phyloP scores from a whole-genome alignment of 2,329 filamentous ascomycete species.

The Rhytidhysteron rufulum region DNA sequence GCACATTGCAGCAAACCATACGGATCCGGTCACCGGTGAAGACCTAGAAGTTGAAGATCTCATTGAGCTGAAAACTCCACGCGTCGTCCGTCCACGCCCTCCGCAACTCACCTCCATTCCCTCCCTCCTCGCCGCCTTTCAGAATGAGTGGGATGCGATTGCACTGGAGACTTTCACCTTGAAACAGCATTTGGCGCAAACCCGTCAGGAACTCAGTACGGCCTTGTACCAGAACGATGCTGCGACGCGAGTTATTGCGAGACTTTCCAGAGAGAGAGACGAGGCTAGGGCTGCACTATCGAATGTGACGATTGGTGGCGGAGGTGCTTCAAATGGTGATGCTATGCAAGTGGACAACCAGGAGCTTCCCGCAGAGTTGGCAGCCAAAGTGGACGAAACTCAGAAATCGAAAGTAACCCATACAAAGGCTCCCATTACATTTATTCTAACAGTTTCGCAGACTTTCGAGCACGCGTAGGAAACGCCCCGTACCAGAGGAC shows the following conservation, averaged over 20 bases:
- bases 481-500: slow-evolving; percentile 76
- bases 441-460: slow-evolving; percentile 45
- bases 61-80: slow-evolving; percentile 77
- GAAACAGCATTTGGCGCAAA: slow-evolving; percentile 83
- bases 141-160: slow-evolving; percentile 96
- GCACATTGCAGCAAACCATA: slow-evolving; percentile 89
- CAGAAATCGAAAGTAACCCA: slow-evolving; percentile 65
- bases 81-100: slow-evolving; percentile 81
- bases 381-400: slow-evolving; percentile 71
- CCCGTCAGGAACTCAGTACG: slow-evolving; percentile 87
- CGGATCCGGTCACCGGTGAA: slow-evolving; percentile 86
- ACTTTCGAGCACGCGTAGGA: slow-evolving; percentile 83
- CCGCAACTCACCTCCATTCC: slow-evolving; percentile 95
- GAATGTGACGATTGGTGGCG: slow-evolving; percentile 70
- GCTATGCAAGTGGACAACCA: slow-evolving; percentile 90
- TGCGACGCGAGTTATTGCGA: slow-evolving; percentile 89
- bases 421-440: neutral
- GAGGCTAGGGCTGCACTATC: slow-evolving; percentile 87
- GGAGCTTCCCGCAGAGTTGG: slow-evolving; percentile 67
- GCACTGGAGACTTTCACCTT: slow-evolving; percentile 89
- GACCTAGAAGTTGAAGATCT: slow-evolving; percentile 81
- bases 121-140: slow-evolving; percentile 87
- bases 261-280: slow-evolving; percentile 85
- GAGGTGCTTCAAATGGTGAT: slow-evolving; percentile 60
- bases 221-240: slow-evolving; percentile 97